Evolutionary conservation across 202 grass and related monocot genomes (phyloP).

Genomic region (Elaeis oleifera): DNA sequence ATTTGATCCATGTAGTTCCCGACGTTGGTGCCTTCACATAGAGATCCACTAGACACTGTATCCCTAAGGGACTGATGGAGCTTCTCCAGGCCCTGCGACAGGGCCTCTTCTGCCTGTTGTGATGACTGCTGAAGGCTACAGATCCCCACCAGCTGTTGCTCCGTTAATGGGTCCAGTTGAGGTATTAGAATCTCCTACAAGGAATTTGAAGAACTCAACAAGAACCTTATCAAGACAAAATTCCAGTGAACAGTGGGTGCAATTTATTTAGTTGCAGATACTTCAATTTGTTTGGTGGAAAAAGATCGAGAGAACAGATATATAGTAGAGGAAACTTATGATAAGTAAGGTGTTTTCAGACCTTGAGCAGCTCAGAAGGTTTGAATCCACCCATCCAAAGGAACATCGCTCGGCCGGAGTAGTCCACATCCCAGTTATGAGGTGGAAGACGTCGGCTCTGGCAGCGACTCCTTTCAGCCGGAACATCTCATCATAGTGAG

Average conservation of each 20-base stretch:
- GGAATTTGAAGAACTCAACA: not conserved
- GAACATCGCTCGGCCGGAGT: slow-evolving; percentile 60
- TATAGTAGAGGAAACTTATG: too few relatives aligned
- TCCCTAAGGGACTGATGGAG: slow-evolving; percentile 60
- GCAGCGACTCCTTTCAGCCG: slow-evolving; percentile 36
- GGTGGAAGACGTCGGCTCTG: slow-evolving; percentile 67
- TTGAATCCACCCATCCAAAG: slow-evolving; percentile 84
- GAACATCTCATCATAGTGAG: slow-evolving; percentile 68
- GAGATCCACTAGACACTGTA: slow-evolving; percentile 40
- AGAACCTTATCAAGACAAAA: too few relatives aligned
- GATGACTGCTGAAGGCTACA: slow-evolving; percentile 67
- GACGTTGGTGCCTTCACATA: slow-evolving; percentile 30
- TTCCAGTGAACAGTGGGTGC: too few relatives aligned
- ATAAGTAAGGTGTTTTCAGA: not conserved
- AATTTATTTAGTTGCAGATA: too few relatives aligned
- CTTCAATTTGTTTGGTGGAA: too few relatives aligned
- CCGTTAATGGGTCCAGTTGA: slow-evolving; percentile 75
- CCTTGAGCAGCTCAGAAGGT: slow-evolving; percentile 82
- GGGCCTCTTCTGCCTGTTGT: slow-evolving; percentile 92
- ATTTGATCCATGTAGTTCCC: slow-evolving; percentile 78
- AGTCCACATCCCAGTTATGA: slow-evolving; percentile 71
- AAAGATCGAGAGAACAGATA: too few relatives aligned
- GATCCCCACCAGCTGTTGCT: slow-evolving; percentile 69
- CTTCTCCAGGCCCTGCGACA: slow-evolving; percentile 82
- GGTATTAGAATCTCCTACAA: slow-evolving; percentile 48